A percentile compares a stretch with the other conserved stretches of the same genome.
These are phyloP conservation scores for Sordariomycetes sp. DNA, from an alignment of 2,329 filamentous ascomycete genomes.

Conservation along the genomic window DNA sequence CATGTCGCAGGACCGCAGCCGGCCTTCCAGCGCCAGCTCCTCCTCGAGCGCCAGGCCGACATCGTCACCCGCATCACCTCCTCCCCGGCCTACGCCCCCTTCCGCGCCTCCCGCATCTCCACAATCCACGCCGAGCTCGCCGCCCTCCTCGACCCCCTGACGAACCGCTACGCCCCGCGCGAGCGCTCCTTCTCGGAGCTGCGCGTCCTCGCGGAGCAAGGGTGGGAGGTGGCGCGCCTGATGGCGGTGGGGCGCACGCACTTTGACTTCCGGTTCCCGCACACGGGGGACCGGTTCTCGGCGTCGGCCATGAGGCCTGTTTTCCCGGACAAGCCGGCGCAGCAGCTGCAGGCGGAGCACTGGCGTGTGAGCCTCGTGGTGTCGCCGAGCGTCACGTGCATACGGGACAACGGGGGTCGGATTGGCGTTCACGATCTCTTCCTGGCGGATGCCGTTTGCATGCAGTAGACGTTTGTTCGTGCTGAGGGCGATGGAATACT, in stretches of 20 bases:
- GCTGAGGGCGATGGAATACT: not conserved
- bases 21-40: constrained; percentile 19
- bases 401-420: constrained; percentile 33
- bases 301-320: constrained; percentile 32
- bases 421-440: constrained; percentile 29
- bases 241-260: constrained; percentile 30
- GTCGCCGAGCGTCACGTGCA: constrained; percentile 39
- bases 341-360: constrained; percentile 33
- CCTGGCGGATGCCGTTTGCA: constrained; percentile 33
- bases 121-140: constrained; percentile 29
- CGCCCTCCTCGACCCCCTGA: constrained; percentile 22
- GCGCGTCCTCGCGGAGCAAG: constrained; percentile 22
- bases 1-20: constrained; percentile 18
- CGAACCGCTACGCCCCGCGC: constrained; percentile 19
- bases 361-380: constrained; percentile 39
- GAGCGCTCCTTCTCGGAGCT: constrained; percentile 27
- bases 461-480: constrained; percentile 20
- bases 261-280: constrained; percentile 35
- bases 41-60: constrained; percentile 21
- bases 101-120: constrained; percentile 12
- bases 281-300: constrained; percentile 33
- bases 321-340: constrained; percentile 24
- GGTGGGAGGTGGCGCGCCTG: constrained; percentile 30
- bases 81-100: constrained; percentile 8
- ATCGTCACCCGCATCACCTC: constrained; percentile 23